These are phyloP conservation scores for Fusarium drepaniforme DNA, from an alignment of 2,329 filamentous ascomycete species.

Conservation along the genomic window DNA sequence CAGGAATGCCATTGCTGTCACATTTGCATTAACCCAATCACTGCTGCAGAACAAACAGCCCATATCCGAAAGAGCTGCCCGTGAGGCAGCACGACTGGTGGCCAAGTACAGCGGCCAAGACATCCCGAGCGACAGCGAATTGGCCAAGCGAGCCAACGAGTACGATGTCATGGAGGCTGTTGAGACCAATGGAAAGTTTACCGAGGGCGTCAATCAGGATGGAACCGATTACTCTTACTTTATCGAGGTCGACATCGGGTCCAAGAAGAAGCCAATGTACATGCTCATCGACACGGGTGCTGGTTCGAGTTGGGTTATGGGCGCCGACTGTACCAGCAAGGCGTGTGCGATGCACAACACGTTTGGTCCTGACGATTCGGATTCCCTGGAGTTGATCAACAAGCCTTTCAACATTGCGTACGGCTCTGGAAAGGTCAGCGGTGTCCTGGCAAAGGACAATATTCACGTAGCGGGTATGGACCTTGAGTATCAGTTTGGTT, in stretches of 20 bases:
- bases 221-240: slow-evolving; percentile 77
- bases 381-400: slow-evolving; percentile 66
- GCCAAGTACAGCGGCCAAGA: slow-evolving; percentile 52
- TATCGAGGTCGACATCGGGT: slow-evolving; percentile 67
- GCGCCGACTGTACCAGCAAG: slow-evolving; percentile 72
- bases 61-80: slow-evolving; percentile 51
- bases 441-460: slow-evolving; percentile 74
- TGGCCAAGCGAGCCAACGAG: slow-evolving; percentile 57
- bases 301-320: slow-evolving; percentile 87
- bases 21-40: slow-evolving; percentile 26
- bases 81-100: slow-evolving; percentile 53
- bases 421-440: slow-evolving; percentile 80
- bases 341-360: slow-evolving; percentile 78
- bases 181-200: slow-evolving; percentile 59
- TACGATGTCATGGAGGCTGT: slow-evolving; percentile 62
- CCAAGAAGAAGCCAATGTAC: slow-evolving; percentile 64
- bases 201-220: slow-evolving; percentile 71
- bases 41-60: slow-evolving; percentile 48
- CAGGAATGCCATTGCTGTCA: slow-evolving; percentile 8
- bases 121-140: slow-evolving; percentile 13
- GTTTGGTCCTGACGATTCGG: slow-evolving; percentile 76
- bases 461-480: slow-evolving; percentile 75
- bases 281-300: slow-evolving; percentile 77
- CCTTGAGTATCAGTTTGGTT: slow-evolving; percentile 76
- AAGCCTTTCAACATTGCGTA: slow-evolving; percentile 77